These are phyloP conservation scores for Pholiota microspora DNA, from an alignment of 768 basidiomycete genomes.

Conservation along the genomic window DNA sequence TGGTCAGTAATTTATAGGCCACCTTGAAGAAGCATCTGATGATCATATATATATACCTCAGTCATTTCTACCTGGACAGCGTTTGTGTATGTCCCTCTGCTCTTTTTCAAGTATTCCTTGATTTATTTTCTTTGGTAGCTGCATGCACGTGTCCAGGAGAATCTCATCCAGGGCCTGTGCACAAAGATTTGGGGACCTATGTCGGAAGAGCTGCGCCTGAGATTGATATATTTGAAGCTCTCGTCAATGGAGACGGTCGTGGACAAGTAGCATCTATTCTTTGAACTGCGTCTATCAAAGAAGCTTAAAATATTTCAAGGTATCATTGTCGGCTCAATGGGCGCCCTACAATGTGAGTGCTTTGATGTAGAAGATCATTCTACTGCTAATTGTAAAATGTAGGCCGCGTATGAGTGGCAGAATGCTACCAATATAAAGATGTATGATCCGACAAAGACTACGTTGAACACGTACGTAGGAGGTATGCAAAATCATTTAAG, in stretches of 20 bases:
- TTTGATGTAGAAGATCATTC: not conserved
- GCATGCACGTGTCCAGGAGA: slow-evolving; percentile 40
- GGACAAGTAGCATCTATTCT: slow-evolving; percentile 20
- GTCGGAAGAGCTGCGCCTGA: slow-evolving; percentile 64
- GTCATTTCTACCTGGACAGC: slow-evolving; percentile 73
- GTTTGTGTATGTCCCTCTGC: slow-evolving; percentile 24
- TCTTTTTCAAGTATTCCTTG: not conserved
- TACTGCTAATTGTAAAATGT: slow-evolving; percentile 7
- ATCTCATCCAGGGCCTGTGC: slow-evolving; percentile 37
- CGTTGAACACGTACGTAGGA: slow-evolving; percentile 58
- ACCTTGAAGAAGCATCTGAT: not conserved
- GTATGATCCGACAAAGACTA: slow-evolving; percentile 40
- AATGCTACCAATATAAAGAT: slow-evolving; percentile 53
- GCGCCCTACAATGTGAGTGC: slow-evolving; percentile 56
- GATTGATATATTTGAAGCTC: slow-evolving; percentile 68
- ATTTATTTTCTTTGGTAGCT: slow-evolving; percentile 15
- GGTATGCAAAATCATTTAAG: slow-evolving; percentile 32
- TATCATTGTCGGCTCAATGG: slow-evolving; percentile 53
- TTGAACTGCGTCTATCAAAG: not conserved
- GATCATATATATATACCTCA: slow-evolving; percentile 9
- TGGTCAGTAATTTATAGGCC: slow-evolving; percentile 23
- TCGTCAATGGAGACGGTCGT: slow-evolving; percentile 21
- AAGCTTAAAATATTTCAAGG: slow-evolving; percentile 20
- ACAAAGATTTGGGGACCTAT: slow-evolving; percentile 49
- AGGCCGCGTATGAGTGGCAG: slow-evolving; percentile 57